These are phyloP conservation scores for Sideroxylon spinosum DNA, from an alignment of 179 eudicot species.

Conservation along the genomic window DNA sequence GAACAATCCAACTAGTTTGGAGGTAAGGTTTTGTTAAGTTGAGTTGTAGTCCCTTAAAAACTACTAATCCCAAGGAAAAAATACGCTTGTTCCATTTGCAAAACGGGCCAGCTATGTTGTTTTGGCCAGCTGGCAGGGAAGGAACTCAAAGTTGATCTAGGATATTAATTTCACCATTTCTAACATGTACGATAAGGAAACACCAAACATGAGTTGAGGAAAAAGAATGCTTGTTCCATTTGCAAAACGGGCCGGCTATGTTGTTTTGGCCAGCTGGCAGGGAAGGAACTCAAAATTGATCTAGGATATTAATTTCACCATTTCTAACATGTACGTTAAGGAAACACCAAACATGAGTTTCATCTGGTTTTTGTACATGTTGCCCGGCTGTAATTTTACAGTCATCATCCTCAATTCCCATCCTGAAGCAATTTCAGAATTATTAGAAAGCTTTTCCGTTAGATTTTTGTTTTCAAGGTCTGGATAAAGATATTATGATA, in stretches of 20 bases:
- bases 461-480: not conserved
- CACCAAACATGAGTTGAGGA: no score
- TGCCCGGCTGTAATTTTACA: not conserved
- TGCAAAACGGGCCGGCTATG: not conserved
- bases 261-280: not conserved
- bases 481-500: not conserved
- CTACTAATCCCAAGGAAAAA: not conserved
- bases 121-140: not conserved
- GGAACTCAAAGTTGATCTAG: not conserved
- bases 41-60: not conserved
- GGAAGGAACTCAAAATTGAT: conserved; percentile 4
- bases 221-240: not conserved
- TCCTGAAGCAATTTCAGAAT: not conserved
- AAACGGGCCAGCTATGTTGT: not conserved
- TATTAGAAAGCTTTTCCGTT: not conserved
- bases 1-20: no score
- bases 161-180: not conserved
- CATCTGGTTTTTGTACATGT: not conserved
- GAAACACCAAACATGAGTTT: not conserved
- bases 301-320: not conserved
- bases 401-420: not conserved
- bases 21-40: no score
- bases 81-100: not conserved
- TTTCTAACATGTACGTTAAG: not conserved
- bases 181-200: no score